Evolutionary conservation across 306 rosid species (phyloP).

Genomic region (Trifolium dubium): DNA sequence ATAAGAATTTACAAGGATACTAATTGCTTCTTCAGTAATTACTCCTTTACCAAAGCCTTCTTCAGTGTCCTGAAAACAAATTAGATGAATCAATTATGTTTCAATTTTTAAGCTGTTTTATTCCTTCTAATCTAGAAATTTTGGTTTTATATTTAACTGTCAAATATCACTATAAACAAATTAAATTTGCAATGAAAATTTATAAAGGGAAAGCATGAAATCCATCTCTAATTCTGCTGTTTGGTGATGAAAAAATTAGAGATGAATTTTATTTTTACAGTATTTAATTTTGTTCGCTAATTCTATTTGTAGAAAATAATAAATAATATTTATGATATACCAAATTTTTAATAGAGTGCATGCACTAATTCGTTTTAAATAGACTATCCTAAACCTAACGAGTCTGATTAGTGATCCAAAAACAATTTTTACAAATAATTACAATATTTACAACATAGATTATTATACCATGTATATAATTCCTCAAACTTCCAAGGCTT

Average conservation of each 20-base stretch:
- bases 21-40: conserved; percentile 52
- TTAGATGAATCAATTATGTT: background rate
- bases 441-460: too few species aligned
- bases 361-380: too few species aligned
- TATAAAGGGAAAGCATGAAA: background rate
- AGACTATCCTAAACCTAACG: too few species aligned
- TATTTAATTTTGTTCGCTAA: too few species aligned
- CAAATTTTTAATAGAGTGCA: too few species aligned
- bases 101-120: background rate
- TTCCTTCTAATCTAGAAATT: background rate
- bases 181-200: background rate
- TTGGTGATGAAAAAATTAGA: background rate
- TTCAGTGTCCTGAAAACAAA: conserved; percentile 49
- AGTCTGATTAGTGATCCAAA: too few species aligned
- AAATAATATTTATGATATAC: too few species aligned
- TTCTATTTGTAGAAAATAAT: too few species aligned
- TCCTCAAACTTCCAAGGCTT: background rate
- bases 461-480: background rate
- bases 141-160: background rate
- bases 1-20: conserved; percentile 49
- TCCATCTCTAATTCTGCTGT: background rate
- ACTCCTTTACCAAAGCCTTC: conserved; percentile 39
- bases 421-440: too few species aligned
- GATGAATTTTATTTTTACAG: background rate
- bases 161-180: background rate